A percentile compares a stretch with the other conserved stretches of the same genome.
phyloP scores from a whole-genome alignment of 2,329 filamentous ascomycete genomes.

The Colletotrichum sp. region DNA sequence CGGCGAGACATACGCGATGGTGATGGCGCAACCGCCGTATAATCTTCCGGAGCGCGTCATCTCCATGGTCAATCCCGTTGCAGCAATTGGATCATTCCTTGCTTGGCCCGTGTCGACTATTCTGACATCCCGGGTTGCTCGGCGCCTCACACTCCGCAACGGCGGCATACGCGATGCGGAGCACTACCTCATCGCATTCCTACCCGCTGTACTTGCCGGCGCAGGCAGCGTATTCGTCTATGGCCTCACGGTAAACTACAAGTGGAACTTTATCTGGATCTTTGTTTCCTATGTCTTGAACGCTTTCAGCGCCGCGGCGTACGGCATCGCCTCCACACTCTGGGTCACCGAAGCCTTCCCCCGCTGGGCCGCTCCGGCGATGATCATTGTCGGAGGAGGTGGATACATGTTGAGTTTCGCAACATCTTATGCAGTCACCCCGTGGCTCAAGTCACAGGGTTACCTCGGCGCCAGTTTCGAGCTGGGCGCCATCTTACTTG shows the following conservation, averaged over 20 bases:
- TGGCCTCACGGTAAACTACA: slow-evolving; percentile 23
- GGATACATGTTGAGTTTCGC: slow-evolving; percentile 19
- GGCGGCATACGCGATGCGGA: slow-evolving; percentile 29
- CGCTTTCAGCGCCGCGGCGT: slow-evolving; percentile 24
- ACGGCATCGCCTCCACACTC: slow-evolving; percentile 26
- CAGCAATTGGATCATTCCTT: slow-evolving; percentile 19
- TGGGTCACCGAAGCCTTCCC: slow-evolving; percentile 31
- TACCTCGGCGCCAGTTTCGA: slow-evolving; percentile 19
- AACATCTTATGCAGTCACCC: background rate
- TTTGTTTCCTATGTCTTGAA: slow-evolving; percentile 22
- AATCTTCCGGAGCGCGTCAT: slow-evolving; percentile 13
- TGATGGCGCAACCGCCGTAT: slow-evolving; percentile 23
- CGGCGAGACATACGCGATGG: slow-evolving; percentile 23
- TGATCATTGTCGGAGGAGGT: slow-evolving; percentile 15
- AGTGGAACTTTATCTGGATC: slow-evolving; percentile 15
- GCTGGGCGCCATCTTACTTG: slow-evolving; percentile 22
- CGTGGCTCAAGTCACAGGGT: slow-evolving; percentile 14
- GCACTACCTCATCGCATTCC: slow-evolving; percentile 28
- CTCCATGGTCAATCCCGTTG: slow-evolving; percentile 10
- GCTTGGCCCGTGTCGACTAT: slow-evolving; percentile 19
- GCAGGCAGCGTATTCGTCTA: slow-evolving; percentile 24
- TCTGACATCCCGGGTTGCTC: slow-evolving; percentile 26
- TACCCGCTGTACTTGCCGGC: slow-evolving; percentile 25
- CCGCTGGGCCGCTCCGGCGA: slow-evolving; percentile 27
- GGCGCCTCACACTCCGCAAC: slow-evolving; percentile 26